A percentile compares a stretch with the other conserved stretches of the same genome.
These are phyloP conservation scores for Lipomyces yamadae DNA, from an alignment of 805 yeast genomes.

Conservation along the genomic window DNA sequence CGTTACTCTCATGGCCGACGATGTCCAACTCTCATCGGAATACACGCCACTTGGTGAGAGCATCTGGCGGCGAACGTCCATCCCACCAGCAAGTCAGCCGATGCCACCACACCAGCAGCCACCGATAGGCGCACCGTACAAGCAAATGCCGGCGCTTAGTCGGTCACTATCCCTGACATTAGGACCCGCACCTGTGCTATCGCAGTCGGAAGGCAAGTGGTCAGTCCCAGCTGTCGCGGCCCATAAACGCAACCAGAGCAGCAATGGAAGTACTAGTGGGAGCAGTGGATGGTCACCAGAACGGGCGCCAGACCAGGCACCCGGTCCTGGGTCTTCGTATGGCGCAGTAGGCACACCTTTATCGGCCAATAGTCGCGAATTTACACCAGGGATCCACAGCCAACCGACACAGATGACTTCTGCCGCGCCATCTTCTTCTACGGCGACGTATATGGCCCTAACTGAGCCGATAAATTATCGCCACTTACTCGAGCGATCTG, in stretches of 20 bases:
- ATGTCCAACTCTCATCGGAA: slow-evolving; percentile 18
- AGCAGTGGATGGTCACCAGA: slow-evolving; percentile 21
- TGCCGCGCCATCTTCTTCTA: slow-evolving; percentile 10
- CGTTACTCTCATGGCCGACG: slow-evolving; percentile 1
- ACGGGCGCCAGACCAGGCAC: slow-evolving; percentile 6
- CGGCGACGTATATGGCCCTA: slow-evolving; percentile 20
- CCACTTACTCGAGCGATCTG: slow-evolving; percentile 42
- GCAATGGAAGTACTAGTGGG: slow-evolving; percentile 12
- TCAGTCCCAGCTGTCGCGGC: not conserved
- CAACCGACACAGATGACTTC: not conserved
- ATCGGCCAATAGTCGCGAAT: slow-evolving; percentile 33
- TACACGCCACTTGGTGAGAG: slow-evolving; percentile 30
- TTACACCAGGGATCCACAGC: slow-evolving; percentile 18
- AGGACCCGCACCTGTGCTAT: not conserved
- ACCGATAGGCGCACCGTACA: slow-evolving; percentile 4
- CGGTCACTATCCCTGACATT: slow-evolving; percentile 9
- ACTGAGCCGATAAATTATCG: slow-evolving; percentile 44
- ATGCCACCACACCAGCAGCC: slow-evolving; percentile 7
- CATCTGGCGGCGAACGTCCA: slow-evolving; percentile 25
- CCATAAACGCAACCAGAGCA: slow-evolving; percentile 11
- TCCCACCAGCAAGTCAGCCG: slow-evolving; percentile 8
- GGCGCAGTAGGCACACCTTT: slow-evolving; percentile 21
- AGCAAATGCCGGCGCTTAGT: slow-evolving; percentile 4
- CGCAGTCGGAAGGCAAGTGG: slow-evolving; percentile 5
- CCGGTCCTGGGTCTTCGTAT: not conserved